A percentile compares a stretch with the other conserved stretches of the same genome.
phyloP scores from a whole-genome alignment of 352 stramenopile species.

The Peronospora destructor region DNA sequence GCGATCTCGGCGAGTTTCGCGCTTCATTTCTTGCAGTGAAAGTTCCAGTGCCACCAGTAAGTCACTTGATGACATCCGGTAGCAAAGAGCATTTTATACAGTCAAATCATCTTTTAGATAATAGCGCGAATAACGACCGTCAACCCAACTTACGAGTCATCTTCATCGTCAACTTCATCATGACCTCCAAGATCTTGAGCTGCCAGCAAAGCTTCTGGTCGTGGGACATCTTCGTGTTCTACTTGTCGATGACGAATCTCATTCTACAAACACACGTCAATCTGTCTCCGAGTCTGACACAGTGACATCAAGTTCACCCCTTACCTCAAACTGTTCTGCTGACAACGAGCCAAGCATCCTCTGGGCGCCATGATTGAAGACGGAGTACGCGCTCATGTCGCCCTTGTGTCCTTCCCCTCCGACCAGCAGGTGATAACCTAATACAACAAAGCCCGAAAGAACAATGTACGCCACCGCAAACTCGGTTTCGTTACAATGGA shows the following conservation, averaged over 20 bases:
- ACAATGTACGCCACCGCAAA: slow-evolving; percentile 63
- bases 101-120: slow-evolving; percentile 2
- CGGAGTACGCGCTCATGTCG: slow-evolving; percentile 70
- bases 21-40: slow-evolving; percentile 65
- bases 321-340: slow-evolving; percentile 78
- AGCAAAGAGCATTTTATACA: background rate
- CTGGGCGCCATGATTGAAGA: slow-evolving; percentile 64
- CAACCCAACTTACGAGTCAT: slow-evolving; percentile 47
- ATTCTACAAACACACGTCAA: slow-evolving; percentile 36
- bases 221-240: slow-evolving; percentile 21
- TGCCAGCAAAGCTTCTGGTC: slow-evolving; percentile 1
- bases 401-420: slow-evolving; percentile 13
- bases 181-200: slow-evolving; percentile 8
- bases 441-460: slow-evolving; percentile 37
- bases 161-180: slow-evolving; percentile 32
- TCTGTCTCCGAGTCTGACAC: background rate
- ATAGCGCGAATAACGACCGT: background rate
- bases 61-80: slow-evolving; percentile 27
- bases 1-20: slow-evolving; percentile 37
- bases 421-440: slow-evolving; percentile 37
- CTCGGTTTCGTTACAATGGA: slow-evolving; percentile 40
- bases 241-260: slow-evolving; percentile 60
- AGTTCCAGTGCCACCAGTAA: slow-evolving; percentile 44
- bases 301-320: background rate
- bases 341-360: slow-evolving; percentile 76